Evolutionary conservation across 2,329 filamentous ascomycete species (phyloP), one percentile per base, ranked within the genome.

Genomic region (Plenodomus tracheiphilus): DNA sequence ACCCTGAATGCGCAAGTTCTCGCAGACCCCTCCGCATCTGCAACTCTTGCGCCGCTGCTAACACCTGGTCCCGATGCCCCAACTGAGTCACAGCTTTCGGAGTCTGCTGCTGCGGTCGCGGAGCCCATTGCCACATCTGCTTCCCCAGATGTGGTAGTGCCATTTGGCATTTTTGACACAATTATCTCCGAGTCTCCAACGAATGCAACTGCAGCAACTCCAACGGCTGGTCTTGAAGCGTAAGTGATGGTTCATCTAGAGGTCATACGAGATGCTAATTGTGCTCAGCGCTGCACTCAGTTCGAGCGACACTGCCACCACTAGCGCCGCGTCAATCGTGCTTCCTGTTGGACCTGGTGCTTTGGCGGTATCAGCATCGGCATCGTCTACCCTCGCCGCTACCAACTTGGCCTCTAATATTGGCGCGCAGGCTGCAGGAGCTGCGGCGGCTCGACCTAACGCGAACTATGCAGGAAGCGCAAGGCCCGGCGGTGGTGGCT

Each of bases 1-100:
- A 48, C 44, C 21, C 46, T 60, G 13, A 44, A 55, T n/a, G 54
- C 52, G 8, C 55, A 57, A 35, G 13, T 36, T 18, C 4, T 19
- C 18, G 3, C 35, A 3, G 18, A 37, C 13, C 3, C 35, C 10
- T 5, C 41, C 18, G 3, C 3, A 3, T 11, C 28, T 7, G 32
- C 32, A 21, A 20, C 21, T 19, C 10, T 20, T 18, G 35, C 35
- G 13, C 35, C 35, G 16, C 35, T 37, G 13, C 16, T 37, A 18
- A 13, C 18, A 4, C 35, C 35, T 18, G 35, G 8, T 10, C 10
- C 35, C 9, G 16, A 37, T 37, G 35, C 35, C 18, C 35, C 35
- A 3, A 37, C 13, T 10, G 35, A 37, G 18, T 32, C 28, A 15
- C 28, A 32, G 11, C 28, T 32, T 32, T 32, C 28, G 11, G 28